phyloP scores from a whole-genome alignment of 176 grass and related monocot genomes.

The Cenchrus americanus region DNA sequence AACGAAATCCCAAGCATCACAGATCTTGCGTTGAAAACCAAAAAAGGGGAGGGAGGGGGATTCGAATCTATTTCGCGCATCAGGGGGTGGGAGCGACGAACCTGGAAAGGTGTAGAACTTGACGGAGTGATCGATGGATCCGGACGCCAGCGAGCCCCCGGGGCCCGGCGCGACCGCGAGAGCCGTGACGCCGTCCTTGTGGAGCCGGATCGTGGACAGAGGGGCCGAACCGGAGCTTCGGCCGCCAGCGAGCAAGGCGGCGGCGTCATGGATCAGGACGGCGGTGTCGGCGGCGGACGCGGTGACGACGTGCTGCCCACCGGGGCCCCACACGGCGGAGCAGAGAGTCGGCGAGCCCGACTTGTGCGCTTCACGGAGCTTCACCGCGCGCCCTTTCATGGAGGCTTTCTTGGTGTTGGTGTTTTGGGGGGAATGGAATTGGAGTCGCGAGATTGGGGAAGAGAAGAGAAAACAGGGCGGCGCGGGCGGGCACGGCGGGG shows the following conservation, averaged over 20 bases:
- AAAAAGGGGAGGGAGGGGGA: neutral
- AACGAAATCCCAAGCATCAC: constrained; percentile 4
- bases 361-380: constrained; percentile 91
- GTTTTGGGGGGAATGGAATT: neutral
- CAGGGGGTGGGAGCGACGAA: constrained; percentile 39
- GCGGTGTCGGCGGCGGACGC: constrained; percentile 60
- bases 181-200: constrained; percentile 87
- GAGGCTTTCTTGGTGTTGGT: too few species aligned
- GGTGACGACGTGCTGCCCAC: constrained; percentile 68
- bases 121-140: constrained; percentile 91
- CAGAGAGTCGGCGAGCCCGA: constrained; percentile 55
- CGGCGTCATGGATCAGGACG: constrained; percentile 71
- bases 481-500: too few species aligned
- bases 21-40: constrained; percentile 13
- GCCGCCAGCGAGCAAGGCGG: constrained; percentile 35
- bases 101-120: constrained; percentile 89
- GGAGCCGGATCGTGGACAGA: constrained; percentile 55
- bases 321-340: constrained; percentile 62
- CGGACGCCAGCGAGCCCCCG: constrained; percentile 61
- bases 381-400: constrained; percentile 77
- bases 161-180: constrained; percentile 66
- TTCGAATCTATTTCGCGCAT: neutral
- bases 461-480: neutral
- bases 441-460: neutral
- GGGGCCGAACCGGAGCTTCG: constrained; percentile 28